These are phyloP conservation scores for Eimeria falciformis DNA, from an alignment of 169 alveolate species.

Conservation along the genomic window DNA sequence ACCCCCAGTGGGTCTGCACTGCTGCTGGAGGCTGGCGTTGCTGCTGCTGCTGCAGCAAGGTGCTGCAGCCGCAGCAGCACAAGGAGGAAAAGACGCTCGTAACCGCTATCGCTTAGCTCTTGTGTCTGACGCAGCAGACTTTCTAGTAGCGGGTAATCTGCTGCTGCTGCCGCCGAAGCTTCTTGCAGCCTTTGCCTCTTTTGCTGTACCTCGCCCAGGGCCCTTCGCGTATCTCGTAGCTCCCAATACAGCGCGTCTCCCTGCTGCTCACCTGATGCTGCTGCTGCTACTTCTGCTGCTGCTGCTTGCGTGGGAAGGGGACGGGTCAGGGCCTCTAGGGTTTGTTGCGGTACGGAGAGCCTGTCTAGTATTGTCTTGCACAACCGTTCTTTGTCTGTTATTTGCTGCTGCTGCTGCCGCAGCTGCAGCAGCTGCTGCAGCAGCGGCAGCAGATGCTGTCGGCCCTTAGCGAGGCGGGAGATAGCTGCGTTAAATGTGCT, in stretches of 20 bases:
- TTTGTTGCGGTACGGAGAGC: not conserved
- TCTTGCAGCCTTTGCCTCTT: conserved; percentile 1
- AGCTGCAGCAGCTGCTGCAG: conserved; percentile 54
- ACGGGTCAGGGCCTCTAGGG: not conserved
- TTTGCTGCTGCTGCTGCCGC: conserved; percentile 42
- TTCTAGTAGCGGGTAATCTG: conserved; percentile 5
- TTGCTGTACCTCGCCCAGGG: conserved; percentile 25
- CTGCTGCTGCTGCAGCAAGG: conserved; percentile 42
- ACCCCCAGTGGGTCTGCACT: not conserved
- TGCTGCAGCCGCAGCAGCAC: conserved; percentile 44
- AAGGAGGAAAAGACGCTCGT: not conserved
- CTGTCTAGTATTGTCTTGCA: not conserved
- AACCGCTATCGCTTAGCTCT: not conserved
- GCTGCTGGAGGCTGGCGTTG: conserved; percentile 1
- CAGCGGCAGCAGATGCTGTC: conserved; percentile 37
- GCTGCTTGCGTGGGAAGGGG: not conserved
- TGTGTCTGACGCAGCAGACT: conserved; percentile 10
- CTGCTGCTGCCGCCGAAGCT: conserved; percentile 21
- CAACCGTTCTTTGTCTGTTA: conserved; percentile 2
- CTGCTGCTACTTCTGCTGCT: not conserved
- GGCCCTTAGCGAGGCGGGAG: not conserved
- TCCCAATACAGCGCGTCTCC: not conserved
- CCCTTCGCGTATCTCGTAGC: not conserved
- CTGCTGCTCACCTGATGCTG: conserved; percentile 29
- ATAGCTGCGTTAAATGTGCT: not conserved